A percentile compares a stretch with the other conserved stretches of the same genome.
These are phyloP conservation scores for Botrytis sinoallii DNA, from an alignment of 2,329 filamentous ascomycete species.

Conservation along the genomic window DNA sequence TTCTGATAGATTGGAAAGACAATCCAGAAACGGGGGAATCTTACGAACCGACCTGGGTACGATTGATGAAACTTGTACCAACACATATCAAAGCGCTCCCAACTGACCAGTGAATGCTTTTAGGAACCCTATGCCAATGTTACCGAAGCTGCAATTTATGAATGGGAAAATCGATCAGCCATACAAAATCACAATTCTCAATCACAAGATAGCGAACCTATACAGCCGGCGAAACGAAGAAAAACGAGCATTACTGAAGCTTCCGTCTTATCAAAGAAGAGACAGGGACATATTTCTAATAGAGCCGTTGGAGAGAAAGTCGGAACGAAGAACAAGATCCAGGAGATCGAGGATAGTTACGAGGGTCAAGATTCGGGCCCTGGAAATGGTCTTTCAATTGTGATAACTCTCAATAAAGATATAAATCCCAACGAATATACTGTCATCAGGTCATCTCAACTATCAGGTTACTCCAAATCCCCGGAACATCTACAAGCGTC, in stretches of 20 bases:
- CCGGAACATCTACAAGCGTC: conserved; percentile 1
- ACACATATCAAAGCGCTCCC: not conserved
- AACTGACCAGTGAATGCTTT: not conserved
- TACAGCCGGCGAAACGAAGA: conserved; percentile 26
- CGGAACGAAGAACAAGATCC: conserved; percentile 6
- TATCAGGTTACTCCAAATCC: conserved; percentile 5
- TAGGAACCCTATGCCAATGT: conserved; percentile 32
- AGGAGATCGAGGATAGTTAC: conserved; percentile 33
- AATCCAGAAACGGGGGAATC: conserved; percentile 47
- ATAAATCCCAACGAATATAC: conserved; percentile 28
- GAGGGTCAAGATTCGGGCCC: conserved; percentile 25
- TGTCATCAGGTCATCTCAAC: conserved; percentile 23
- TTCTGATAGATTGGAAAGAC: conserved; percentile 56
- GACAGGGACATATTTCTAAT: conserved; percentile 15
- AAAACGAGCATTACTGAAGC: not conserved
- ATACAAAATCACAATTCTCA: not conserved
- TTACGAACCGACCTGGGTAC: conserved; percentile 53
- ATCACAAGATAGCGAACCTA: conserved; percentile 25
- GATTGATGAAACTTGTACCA: conserved; percentile 16
- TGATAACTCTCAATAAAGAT: conserved; percentile 22
- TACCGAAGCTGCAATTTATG: conserved; percentile 11
- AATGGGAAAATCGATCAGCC: conserved; percentile 16
- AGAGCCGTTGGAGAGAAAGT: conserved; percentile 22
- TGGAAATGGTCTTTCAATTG: conserved; percentile 15
- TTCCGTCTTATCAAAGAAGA: conserved; percentile 14